These are phyloP conservation scores for Nematocida sp. DNA, from an alignment of 371 early-diverging fungal species.

Conservation along the genomic window DNA sequence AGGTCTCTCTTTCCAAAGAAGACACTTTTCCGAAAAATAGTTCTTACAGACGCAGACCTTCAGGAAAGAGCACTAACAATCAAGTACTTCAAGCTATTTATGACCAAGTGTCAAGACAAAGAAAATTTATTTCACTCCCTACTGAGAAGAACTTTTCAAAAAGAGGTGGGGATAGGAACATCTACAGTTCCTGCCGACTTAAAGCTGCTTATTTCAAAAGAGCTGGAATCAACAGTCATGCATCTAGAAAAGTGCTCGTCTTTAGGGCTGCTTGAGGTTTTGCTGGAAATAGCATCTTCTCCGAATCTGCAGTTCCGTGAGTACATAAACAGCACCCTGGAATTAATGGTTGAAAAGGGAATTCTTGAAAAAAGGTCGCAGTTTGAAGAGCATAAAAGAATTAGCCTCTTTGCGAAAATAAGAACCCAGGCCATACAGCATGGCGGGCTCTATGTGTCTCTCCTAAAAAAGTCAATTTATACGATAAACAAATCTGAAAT, in stretches of 20 bases:
- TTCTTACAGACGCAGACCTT: constrained; percentile 23
- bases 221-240: constrained; percentile 23
- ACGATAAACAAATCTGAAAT: constrained; percentile 47
- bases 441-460: constrained; percentile 42
- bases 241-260: constrained; percentile 46
- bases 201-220: constrained; percentile 53
- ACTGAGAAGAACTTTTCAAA: constrained; percentile 50
- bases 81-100: constrained; percentile 57
- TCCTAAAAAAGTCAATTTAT: constrained; percentile 33
- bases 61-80: constrained; percentile 40
- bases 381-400: constrained; percentile 53
- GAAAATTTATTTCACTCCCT: constrained; percentile 50
- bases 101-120: constrained; percentile 53
- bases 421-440: constrained; percentile 45
- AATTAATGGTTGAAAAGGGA: constrained; percentile 34
- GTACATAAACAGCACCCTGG: constrained; percentile 33
- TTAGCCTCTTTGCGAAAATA: constrained; percentile 41
- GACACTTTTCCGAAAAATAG: constrained; percentile 40
- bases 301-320: constrained; percentile 56
- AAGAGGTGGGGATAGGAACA: constrained; percentile 39
- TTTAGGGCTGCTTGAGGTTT: constrained; percentile 25
- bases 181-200: constrained; percentile 46
- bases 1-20: constrained; percentile 55
- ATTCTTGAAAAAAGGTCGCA: constrained; percentile 52
- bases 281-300: constrained; percentile 39